These are phyloP conservation scores for Erigeron philadelphicus DNA, from an alignment of 140 eudicot species.

Conservation along the genomic window DNA sequence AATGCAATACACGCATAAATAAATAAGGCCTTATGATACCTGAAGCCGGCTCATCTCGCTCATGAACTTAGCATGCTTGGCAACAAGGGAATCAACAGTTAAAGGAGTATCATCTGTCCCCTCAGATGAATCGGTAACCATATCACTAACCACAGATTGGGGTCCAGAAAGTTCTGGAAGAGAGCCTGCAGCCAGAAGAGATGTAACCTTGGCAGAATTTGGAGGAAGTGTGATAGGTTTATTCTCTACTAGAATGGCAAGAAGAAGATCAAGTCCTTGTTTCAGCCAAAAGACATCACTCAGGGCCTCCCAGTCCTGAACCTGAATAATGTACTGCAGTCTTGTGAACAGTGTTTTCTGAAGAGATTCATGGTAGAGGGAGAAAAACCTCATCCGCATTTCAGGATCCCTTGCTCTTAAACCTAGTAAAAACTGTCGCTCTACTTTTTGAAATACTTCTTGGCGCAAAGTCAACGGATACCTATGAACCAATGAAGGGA, in stretches of 20 bases:
- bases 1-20: conserved; percentile 17
- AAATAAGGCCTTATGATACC: conserved; percentile 34
- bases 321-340: conserved; percentile 86
- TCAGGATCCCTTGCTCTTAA: conserved; percentile 95
- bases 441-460: conserved; percentile 91
- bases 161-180: conserved; percentile 53
- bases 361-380: conserved; percentile 90
- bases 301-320: conserved; percentile 98
- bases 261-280: conserved; percentile 99
- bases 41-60: conserved; percentile 76
- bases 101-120: conserved; percentile 66
- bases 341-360: conserved; percentile 82
- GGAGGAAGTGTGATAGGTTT: conserved; percentile 96
- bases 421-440: conserved; percentile 85
- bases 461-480: conserved; percentile 69
- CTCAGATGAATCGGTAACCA: conserved; percentile 65
- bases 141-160: conserved; percentile 71
- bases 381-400: conserved; percentile 74
- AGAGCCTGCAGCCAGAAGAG: conserved; percentile 56
- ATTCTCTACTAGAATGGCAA: conserved; percentile 89
- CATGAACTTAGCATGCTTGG: conserved; percentile 75
- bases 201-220: conserved; percentile 81
- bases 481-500: conserved; percentile 38
- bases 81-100: conserved; percentile 69
- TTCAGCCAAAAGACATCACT: conserved; percentile 98